Base-by-base conservation (phyloP, 2,329 filamentous ascomycete species). In the Pyrenophora seminiperda region DNA sequence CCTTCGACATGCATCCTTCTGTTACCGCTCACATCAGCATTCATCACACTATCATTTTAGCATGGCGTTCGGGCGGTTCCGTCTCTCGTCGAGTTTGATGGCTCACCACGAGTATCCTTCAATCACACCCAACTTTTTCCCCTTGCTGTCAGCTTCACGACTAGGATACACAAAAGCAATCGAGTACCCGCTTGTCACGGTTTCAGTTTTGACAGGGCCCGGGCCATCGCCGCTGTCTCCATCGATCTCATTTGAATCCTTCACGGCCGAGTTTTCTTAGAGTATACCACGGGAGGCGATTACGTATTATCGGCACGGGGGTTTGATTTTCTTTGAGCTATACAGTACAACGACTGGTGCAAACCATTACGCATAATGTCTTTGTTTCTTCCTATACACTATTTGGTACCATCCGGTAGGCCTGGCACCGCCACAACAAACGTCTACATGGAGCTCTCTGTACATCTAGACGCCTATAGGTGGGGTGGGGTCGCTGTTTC, bases 31-130 rank as follows among this genome's bases (percentile, higher is more conserved):
- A 33, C 37, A 41, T 49, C 41, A 49, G 49, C 45, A 52, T 55
- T 50, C 38, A 54, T 59, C 61, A 58, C 40, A 43, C 56, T 55
- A 61, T 60, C 54, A 54, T 56, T 65, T 69, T 71, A 72, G 68
- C 68, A 70, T 54, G 70, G 70, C 70, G 70, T 72, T 69, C 56
- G 50, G 67, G 65, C 53, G 56, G 54, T 49, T 60, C 50, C 30
- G 27, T 41, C 49, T 60, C 50, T 57, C 38, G 49, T 58, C 51
- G 62, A 53, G 54, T 57, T 56, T 29, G 52, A 53, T 50, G 51
- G 52, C 56, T 24, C 17, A 37, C 51, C 51, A 43, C 60, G 58
- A 58, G 56, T 54, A 50, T 17, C 51, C 24, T 54, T 63, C 63
- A 57, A 63, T 22, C 58, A 62, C 58, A 41, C 52, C 56, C 53